Conservation (phyloP, 108 stramenopile species). For the Schizochytrium sp. region DNA sequence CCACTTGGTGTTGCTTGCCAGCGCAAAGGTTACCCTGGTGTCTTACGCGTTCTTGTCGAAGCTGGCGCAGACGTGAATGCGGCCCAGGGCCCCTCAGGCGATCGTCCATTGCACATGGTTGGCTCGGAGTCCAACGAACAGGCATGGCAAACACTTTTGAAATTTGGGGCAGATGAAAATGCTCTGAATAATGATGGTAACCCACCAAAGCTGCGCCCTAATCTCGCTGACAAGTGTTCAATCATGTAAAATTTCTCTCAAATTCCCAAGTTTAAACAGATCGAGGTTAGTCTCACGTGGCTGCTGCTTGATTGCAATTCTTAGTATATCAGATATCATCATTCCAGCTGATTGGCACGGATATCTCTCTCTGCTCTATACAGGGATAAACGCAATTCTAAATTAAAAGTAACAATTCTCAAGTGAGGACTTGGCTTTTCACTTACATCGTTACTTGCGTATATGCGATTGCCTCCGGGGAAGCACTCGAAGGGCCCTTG, state of each 20-base stretch:
- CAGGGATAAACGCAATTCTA: too few relatives aligned
- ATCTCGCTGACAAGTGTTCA: conserved; percentile 53
- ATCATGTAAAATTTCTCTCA: conserved; percentile 8
- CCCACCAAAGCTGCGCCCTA: conserved; percentile 58
- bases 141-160: conserved; percentile 1
- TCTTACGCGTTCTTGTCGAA: neutral
- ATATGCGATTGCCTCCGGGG: too few relatives aligned
- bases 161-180: conserved; percentile 3
- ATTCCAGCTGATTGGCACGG: too few relatives aligned
- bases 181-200: neutral
- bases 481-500: too few relatives aligned
- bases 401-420: too few relatives aligned
- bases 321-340: neutral
- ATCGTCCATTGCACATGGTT: neutral
- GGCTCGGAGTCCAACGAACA: conserved; percentile 38
- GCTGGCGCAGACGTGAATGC: conserved; percentile 20
- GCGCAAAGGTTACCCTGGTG: conserved; percentile 15
- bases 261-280: neutral
- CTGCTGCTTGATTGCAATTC: neutral
- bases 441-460: too few relatives aligned
- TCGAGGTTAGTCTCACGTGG: neutral
- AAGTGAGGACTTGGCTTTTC: too few relatives aligned
- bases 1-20: conserved; percentile 33
- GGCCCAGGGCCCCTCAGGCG: conserved; percentile 25
- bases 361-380: too few relatives aligned